Percentiles rank a stretch among this genome's conserved stretches.
phyloP scores from a whole-genome alignment of 208 protist genomes.

The Crithidia fasciculata region DNA sequence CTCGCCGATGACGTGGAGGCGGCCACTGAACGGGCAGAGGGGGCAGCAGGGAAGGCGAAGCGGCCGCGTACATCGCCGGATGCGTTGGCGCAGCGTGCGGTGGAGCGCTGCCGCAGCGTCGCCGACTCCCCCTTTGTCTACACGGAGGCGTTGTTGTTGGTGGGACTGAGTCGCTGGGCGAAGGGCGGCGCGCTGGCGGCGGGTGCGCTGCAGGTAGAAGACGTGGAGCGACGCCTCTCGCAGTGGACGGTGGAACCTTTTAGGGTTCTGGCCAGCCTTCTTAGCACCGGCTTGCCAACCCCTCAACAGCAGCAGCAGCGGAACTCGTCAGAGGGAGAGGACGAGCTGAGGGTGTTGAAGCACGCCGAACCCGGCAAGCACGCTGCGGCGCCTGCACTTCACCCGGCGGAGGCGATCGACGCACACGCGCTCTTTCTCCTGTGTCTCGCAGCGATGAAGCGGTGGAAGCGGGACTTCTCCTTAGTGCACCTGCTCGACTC shows the following conservation, averaged over 20 bases:
- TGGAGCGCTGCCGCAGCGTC: conserved; percentile 17
- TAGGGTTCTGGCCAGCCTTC: neutral
- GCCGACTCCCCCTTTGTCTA: conserved; percentile 29
- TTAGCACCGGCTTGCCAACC: neutral
- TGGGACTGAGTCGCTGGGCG: conserved; percentile 30
- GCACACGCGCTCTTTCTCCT: conserved; percentile 33
- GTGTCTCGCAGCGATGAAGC: conserved; percentile 44
- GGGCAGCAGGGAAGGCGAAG: neutral
- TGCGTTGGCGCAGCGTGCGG: neutral
- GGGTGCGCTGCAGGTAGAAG: neutral
- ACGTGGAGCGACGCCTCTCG: conserved; percentile 7
- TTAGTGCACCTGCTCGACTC: conserved; percentile 29
- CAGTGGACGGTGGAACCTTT: conserved; percentile 33
- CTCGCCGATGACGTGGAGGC: conserved; percentile 5
- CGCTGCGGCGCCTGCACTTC: too few relatives aligned
- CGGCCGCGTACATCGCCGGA: neutral
- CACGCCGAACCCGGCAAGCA: too few relatives aligned
- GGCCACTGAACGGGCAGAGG: neutral
- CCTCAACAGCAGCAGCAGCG: neutral
- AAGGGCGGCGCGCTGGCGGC: conserved; percentile 8
- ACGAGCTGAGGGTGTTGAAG: neutral
- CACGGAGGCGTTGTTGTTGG: conserved; percentile 28
- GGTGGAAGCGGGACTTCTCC: conserved; percentile 19
- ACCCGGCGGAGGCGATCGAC: conserved; percentile 6
- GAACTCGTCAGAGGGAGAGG: neutral